These are phyloP conservation scores for Fusarium sp. DNA, from an alignment of 2,329 filamentous ascomycete genomes.

Conservation along the genomic window DNA sequence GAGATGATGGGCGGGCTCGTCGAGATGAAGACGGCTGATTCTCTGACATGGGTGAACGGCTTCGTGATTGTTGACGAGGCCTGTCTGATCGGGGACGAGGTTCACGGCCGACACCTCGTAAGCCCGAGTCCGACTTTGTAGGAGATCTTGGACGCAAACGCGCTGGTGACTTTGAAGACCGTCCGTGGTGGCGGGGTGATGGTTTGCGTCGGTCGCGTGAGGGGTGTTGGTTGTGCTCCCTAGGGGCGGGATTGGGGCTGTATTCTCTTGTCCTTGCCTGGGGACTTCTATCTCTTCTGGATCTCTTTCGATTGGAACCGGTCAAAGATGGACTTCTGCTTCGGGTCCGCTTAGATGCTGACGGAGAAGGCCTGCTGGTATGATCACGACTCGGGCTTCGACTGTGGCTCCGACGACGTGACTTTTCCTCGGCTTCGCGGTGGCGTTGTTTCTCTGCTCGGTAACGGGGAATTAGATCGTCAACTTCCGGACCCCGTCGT, in stretches of 20 bases:
- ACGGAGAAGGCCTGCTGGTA: constrained; percentile 48
- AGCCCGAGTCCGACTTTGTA: constrained; percentile 38
- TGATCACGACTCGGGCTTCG: constrained; percentile 46
- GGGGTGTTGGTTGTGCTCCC: constrained; percentile 47
- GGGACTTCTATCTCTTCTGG: constrained; percentile 48
- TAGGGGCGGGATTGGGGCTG: constrained; percentile 49
- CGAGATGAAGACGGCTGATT: constrained; percentile 33
- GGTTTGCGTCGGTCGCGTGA: constrained; percentile 46
- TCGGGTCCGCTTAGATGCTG: constrained; percentile 54
- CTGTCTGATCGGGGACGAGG: constrained; percentile 34
- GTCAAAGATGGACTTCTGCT: constrained; percentile 54
- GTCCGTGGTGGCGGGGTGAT: constrained; percentile 46
- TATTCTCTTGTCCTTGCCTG: constrained; percentile 53
- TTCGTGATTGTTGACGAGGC: constrained; percentile 38
- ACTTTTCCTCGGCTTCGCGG: constrained; percentile 45
- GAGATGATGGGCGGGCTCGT: constrained; percentile 35
- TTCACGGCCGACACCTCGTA: constrained; percentile 41
- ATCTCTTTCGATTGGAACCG: constrained; percentile 53
- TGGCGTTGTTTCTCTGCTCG: constrained; percentile 47
- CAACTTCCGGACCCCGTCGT: constrained; percentile 45
- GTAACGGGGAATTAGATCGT: constrained; percentile 53
- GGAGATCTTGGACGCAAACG: constrained; percentile 43
- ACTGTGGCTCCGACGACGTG: constrained; percentile 48
- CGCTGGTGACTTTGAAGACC: constrained; percentile 44
- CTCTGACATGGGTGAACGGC: constrained; percentile 39